Evolutionary conservation across 805 yeast species (phyloP).

Genomic region (Nakazawaea sp.): DNA sequence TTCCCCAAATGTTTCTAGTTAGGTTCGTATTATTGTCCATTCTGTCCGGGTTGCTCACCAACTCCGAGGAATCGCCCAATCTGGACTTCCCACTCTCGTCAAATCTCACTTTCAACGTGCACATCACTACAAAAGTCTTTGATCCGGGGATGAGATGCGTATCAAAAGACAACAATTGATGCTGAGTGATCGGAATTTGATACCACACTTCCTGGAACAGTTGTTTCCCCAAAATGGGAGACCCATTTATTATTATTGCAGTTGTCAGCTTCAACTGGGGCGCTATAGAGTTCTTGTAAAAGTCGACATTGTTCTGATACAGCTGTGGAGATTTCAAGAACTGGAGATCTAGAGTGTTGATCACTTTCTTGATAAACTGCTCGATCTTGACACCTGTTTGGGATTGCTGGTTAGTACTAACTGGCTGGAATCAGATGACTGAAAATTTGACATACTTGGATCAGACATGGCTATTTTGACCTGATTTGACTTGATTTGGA

Average conservation of each 20-base stretch:
- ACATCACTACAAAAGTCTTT: conserved; percentile 41
- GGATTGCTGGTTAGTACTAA: too few species aligned
- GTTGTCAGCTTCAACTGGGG: conserved; percentile 45
- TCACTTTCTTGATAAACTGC: conserved; percentile 17
- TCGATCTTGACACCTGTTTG: conserved; percentile 15
- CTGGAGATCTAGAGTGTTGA: conserved; percentile 20
- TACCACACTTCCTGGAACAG: conserved; percentile 57
- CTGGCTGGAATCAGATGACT: too few species aligned
- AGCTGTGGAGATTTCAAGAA: conserved; percentile 9
- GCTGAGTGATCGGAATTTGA: conserved; percentile 51
- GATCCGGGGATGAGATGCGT: conserved; percentile 65
- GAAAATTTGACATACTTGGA: conserved; percentile 8
- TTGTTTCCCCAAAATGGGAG: conserved; percentile 43
- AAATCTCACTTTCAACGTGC: conserved; percentile 55
- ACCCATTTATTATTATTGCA: conserved; percentile 53
- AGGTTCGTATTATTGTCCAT: conserved; percentile 13
- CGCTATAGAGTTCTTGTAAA: conserved; percentile 19
- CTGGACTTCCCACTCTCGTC: conserved; percentile 71
- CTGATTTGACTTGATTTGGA: not conserved
- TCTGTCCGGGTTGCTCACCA: conserved; percentile 22
- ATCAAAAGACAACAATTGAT: conserved; percentile 57
- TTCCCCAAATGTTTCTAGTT: conserved; percentile 55
- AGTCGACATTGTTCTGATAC: conserved; percentile 13
- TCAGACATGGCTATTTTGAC: conserved; percentile 5
- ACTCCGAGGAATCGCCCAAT: conserved; percentile 56